Percentiles rank a stretch among this genome's conserved stretches.
Conservation (phyloP, 208 protist species). For the Leishmania arabica region DNA sequence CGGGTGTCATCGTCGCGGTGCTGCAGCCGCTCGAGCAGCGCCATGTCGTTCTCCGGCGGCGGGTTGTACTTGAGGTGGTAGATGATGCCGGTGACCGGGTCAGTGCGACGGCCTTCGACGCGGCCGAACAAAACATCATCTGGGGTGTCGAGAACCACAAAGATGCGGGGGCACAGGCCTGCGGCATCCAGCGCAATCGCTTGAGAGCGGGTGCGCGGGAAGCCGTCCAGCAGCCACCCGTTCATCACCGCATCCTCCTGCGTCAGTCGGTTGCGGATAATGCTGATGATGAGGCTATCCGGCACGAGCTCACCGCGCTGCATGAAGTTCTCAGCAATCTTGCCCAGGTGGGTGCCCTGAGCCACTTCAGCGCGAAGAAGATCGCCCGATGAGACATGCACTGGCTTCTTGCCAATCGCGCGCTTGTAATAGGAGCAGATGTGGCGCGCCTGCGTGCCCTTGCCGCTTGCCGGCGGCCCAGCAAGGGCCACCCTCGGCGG, state of each 20-base stretch:
- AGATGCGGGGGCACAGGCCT: slow-evolving; percentile 65
- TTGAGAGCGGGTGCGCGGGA: slow-evolving; percentile 85
- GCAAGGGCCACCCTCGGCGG: slow-evolving; percentile 78
- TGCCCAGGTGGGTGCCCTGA: slow-evolving; percentile 56
- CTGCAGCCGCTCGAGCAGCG: slow-evolving; percentile 77
- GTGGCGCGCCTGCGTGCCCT: slow-evolving; percentile 75
- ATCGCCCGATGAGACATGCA: slow-evolving; percentile 89
- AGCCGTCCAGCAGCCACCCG: slow-evolving; percentile 93
- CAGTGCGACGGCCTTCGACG: slow-evolving; percentile 82
- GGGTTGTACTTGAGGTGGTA: slow-evolving; percentile 92
- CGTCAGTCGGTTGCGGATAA: slow-evolving; percentile 71
- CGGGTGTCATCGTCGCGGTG: slow-evolving; percentile 86
- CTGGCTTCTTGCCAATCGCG: slow-evolving; percentile 36
- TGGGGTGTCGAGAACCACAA: slow-evolving; percentile 73
- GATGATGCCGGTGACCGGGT: slow-evolving; percentile 78
- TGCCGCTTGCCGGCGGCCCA: slow-evolving; percentile 81
- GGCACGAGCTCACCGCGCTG: slow-evolving; percentile 71
- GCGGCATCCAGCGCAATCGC: slow-evolving; percentile 68
- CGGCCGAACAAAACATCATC: slow-evolving; percentile 83
- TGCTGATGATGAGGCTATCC: slow-evolving; percentile 66
- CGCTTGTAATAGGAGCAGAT: slow-evolving; percentile 59
- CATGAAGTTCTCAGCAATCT: slow-evolving; percentile 68
- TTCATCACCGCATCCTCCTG: slow-evolving; percentile 69
- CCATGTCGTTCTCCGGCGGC: slow-evolving; percentile 69
- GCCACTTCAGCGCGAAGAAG: slow-evolving; percentile 76